phyloP scores from a whole-genome alignment of 2,329 filamentous ascomycete genomes.

The Juglanconis oblonga region DNA sequence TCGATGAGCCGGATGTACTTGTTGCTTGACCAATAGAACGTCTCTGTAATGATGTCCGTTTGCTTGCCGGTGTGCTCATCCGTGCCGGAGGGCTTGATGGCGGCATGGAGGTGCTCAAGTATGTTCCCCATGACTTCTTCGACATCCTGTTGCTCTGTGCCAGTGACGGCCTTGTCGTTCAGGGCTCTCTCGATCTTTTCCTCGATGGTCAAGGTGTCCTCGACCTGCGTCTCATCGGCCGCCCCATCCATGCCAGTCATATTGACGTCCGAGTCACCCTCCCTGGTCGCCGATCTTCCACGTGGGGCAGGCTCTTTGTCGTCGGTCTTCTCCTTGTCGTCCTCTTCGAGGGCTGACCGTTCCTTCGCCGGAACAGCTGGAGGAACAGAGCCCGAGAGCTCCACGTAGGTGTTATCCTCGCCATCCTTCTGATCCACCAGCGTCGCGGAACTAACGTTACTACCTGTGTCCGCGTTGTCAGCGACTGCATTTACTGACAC shows the following conservation, averaged over 20 bases:
- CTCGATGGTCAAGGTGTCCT: constrained; percentile 35
- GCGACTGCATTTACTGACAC: constrained; percentile 24
- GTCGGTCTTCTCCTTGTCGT: constrained; percentile 14
- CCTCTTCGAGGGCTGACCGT: constrained; percentile 16
- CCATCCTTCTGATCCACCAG: constrained; percentile 42
- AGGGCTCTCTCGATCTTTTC: constrained; percentile 43
- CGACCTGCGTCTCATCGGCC: constrained; percentile 22
- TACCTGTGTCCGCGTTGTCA: constrained; percentile 39
- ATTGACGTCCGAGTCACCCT: constrained; percentile 12
- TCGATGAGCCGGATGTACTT: constrained; percentile 44
- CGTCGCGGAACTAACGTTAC: constrained; percentile 50
- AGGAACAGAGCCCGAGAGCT: constrained; percentile 20
- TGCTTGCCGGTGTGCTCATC: constrained; percentile 68
- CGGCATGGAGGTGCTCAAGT: constrained; percentile 84
- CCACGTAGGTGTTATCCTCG: constrained; percentile 34
- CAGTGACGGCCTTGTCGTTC: constrained; percentile 45
- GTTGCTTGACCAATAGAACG: constrained; percentile 61
- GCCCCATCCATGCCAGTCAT: constrained; percentile 21
- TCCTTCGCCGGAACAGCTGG: constrained; percentile 25
- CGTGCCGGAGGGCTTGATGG: constrained; percentile 68
- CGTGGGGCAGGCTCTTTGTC: not conserved
- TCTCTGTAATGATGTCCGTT: constrained; percentile 73
- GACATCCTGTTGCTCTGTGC: constrained; percentile 83
- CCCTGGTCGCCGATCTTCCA: constrained; percentile 3
- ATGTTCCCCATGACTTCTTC: constrained; percentile 94